These are phyloP conservation scores for Lithospermum erythrorhizon DNA, from an alignment of 257 asterid species.

Conservation along the genomic window DNA sequence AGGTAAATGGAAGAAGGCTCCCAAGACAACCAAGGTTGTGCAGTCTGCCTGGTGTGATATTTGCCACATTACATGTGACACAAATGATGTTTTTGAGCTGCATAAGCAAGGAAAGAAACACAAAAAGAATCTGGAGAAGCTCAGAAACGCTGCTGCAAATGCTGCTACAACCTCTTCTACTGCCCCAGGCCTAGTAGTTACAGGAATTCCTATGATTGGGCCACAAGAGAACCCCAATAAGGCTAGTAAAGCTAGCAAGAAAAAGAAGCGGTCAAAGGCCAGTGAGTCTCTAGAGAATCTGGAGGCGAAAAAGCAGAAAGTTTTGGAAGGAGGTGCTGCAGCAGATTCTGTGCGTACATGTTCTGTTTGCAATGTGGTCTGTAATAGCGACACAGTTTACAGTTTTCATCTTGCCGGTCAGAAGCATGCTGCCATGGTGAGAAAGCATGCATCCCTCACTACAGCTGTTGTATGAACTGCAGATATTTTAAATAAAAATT, in stretches of 20 bases:
- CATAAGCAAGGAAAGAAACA: constrained; percentile 65
- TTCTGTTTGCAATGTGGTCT: constrained; percentile 54
- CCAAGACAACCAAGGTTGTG: constrained; percentile 37
- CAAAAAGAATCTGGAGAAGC: constrained; percentile 43
- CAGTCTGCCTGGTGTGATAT: constrained; percentile 61
- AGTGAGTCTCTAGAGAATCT: constrained; percentile 28
- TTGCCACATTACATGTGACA: constrained; percentile 52
- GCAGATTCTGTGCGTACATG: constrained; percentile 41
- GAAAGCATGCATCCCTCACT: constrained; percentile 20
- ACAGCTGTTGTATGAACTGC: constrained; percentile 17
- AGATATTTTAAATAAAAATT: no score
- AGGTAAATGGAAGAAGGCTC: constrained; percentile 16
- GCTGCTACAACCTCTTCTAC: no score
- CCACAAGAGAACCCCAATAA: constrained; percentile 39
- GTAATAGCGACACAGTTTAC: constrained; percentile 61
- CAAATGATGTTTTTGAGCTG: constrained; percentile 42
- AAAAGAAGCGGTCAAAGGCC: constrained; percentile 32
- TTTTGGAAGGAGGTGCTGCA: constrained; percentile 65
- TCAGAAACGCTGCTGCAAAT: constrained; percentile 6
- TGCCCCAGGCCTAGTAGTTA: no score
- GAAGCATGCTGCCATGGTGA: constrained; percentile 51
- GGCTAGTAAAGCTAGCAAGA: constrained; percentile 13
- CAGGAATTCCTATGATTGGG: constrained; percentile 23
- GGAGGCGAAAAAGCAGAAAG: constrained; percentile 46
- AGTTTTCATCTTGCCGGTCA: constrained; percentile 53